These are phyloP conservation scores for Krasilnikovozyma curviuscula DNA, from an alignment of 768 basidiomycete species.

Conservation along the genomic window DNA sequence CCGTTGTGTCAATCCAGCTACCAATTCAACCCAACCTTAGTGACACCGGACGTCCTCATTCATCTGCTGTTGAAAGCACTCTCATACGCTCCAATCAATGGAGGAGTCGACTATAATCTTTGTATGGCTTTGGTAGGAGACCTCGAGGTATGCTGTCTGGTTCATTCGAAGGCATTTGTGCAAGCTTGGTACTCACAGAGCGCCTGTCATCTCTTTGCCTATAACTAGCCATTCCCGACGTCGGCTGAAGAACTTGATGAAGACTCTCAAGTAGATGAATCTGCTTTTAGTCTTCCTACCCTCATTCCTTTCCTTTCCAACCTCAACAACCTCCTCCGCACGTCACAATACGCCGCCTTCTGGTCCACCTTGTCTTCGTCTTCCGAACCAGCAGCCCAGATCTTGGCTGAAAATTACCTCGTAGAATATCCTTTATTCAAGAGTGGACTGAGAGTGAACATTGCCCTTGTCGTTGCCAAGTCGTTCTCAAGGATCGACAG, in stretches of 20 bases:
- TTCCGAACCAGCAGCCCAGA: constrained; percentile 21
- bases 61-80: constrained; percentile 88
- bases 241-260: constrained; percentile 23
- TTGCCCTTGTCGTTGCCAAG: constrained; percentile 23
- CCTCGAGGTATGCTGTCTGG: constrained; percentile 5
- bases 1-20: constrained; percentile 44
- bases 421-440: too few species aligned
- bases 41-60: constrained; percentile 79
- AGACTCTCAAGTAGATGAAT: constrained; percentile 14
- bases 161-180: not conserved
- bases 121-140: constrained; percentile 51
- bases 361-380: constrained; percentile 20
- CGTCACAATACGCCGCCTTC: constrained; percentile 23
- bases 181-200: not conserved
- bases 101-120: constrained; percentile 85
- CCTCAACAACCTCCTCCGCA: constrained; percentile 19
- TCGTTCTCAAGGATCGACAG: constrained; percentile 23
- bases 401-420: too few species aligned
- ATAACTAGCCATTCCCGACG: not conserved
- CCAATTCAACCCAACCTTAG: constrained; percentile 85
- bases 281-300: too few species aligned
- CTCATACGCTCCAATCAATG: constrained; percentile 57
- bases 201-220: not conserved
- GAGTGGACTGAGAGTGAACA: too few species aligned
- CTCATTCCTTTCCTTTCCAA: constrained; percentile 20